Percentiles rank a stretch among this genome's conserved stretches.
phyloP scores from a whole-genome alignment of 139 green algal genomes.

The Closterium sp. region DNA sequence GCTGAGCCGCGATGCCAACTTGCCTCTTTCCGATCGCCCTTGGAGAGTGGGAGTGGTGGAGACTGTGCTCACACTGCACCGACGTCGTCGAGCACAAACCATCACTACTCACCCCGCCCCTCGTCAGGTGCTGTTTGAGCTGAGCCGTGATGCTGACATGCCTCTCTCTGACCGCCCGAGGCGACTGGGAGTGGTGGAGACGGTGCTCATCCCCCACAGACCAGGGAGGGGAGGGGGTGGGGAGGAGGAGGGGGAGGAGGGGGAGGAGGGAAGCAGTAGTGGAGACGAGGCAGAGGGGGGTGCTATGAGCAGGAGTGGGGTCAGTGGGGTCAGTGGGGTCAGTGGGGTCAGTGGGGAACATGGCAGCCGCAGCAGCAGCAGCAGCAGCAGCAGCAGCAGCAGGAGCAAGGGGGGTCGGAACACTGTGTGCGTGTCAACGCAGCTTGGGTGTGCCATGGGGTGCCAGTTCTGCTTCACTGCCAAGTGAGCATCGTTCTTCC shows the following conservation, averaged over 20 bases:
- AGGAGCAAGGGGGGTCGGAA: not conserved
- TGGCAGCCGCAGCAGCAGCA: conserved; percentile 46
- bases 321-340: not conserved
- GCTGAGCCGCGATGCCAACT: not conserved
- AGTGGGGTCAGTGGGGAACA: no score
- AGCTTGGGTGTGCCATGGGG: conserved; percentile 54
- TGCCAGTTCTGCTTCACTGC: conserved; percentile 59
- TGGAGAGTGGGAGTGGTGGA: not conserved
- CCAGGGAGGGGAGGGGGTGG: not conserved
- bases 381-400: not conserved
- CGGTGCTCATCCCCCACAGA: conserved; percentile 54
- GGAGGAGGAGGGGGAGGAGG: not conserved
- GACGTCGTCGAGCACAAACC: not conserved
- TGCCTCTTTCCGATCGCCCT: not conserved
- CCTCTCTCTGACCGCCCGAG: conserved; percentile 7
- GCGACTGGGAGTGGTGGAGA: conserved; percentile 48
- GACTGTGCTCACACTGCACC: not conserved
- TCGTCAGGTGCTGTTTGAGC: not conserved
- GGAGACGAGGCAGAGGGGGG: not conserved
- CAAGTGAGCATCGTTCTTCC: conserved; percentile 1
- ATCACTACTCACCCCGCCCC: not conserved
- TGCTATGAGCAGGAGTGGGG: not conserved
- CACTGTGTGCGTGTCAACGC: conserved; percentile 42
- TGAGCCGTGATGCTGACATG: conserved; percentile 34
- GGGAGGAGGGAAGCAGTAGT: not conserved